These are phyloP conservation scores for Leptodontidium sp. DNA, from an alignment of 2,329 filamentous ascomycete species.

Conservation along the genomic window DNA sequence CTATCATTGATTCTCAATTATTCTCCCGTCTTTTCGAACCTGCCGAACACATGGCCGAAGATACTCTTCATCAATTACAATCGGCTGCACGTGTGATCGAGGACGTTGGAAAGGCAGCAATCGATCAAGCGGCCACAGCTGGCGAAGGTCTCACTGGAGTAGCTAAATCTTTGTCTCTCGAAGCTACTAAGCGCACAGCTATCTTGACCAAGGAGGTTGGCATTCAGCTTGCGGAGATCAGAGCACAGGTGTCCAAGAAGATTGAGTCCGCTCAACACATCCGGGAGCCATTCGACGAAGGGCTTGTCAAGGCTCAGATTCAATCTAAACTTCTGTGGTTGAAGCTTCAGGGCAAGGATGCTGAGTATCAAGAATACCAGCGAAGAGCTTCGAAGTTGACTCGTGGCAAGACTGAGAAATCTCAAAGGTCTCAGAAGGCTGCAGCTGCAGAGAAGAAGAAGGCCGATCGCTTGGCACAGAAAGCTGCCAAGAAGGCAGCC, in stretches of 20 bases:
- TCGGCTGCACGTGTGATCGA: slow-evolving; percentile 35
- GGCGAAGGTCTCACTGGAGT: slow-evolving; percentile 35
- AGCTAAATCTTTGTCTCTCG: slow-evolving; percentile 40
- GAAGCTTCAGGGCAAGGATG: slow-evolving; percentile 57
- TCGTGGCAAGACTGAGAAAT: slow-evolving; percentile 27
- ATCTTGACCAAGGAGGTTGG: slow-evolving; percentile 42
- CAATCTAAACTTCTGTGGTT: slow-evolving; percentile 66
- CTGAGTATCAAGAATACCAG: slow-evolving; percentile 57
- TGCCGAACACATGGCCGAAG: slow-evolving; percentile 37
- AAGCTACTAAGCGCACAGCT: slow-evolving; percentile 43
- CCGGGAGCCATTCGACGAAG: slow-evolving; percentile 53
- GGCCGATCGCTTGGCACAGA: slow-evolving; percentile 29
- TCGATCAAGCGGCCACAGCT: slow-evolving; percentile 37
- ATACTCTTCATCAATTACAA: slow-evolving; percentile 36
- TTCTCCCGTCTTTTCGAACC: slow-evolving; percentile 34
- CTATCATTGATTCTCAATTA: slow-evolving; percentile 30
- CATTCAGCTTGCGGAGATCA: slow-evolving; percentile 44
- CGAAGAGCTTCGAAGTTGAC: slow-evolving; percentile 53
- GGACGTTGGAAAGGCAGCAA: slow-evolving; percentile 35
- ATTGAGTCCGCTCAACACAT: slow-evolving; percentile 49
- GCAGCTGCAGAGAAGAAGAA: slow-evolving; percentile 26
- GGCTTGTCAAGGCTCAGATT: slow-evolving; percentile 62
- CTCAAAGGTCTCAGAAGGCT: slow-evolving; percentile 30
- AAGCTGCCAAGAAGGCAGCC: slow-evolving; percentile 32
- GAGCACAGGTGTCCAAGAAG: slow-evolving; percentile 47